Conservation (phyloP, 805 yeast genomes). For the Monosporozyma unispora region DNA sequence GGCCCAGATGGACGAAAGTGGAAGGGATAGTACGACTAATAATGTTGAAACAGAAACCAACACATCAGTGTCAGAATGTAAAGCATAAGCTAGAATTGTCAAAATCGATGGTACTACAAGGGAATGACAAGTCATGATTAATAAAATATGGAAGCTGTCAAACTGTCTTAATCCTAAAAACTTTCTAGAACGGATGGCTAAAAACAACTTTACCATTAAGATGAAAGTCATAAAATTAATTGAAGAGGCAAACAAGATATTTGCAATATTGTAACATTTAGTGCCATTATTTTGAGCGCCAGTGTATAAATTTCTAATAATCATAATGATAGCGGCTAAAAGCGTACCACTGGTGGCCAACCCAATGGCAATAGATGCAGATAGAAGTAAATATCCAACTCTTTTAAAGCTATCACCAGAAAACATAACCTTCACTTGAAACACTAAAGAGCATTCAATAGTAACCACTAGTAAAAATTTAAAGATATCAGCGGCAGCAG, state of each 20-base stretch:
- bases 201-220: conserved; percentile 51
- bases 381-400: conserved; percentile 34
- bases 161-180: conserved; percentile 74
- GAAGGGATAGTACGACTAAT: conserved; percentile 63
- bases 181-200: conserved; percentile 67
- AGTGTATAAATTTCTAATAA: conserved; percentile 32
- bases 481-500: conserved; percentile 55
- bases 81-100: conserved; percentile 46
- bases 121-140: conserved; percentile 77
- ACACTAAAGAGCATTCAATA: conserved; percentile 57
- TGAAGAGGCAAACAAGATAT: conserved; percentile 60
- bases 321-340: conserved; percentile 41
- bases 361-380: conserved; percentile 37
- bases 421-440: conserved; percentile 68
- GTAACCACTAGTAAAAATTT: conserved; percentile 50
- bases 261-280: conserved; percentile 44
- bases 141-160: conserved; percentile 68
- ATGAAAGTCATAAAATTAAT: conserved; percentile 53
- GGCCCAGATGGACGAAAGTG: conserved; percentile 87
- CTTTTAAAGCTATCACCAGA: conserved; percentile 42
- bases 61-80: conserved; percentile 30
- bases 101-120: conserved; percentile 69
- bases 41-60: conserved; percentile 48
- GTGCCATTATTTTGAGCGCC: conserved; percentile 17
- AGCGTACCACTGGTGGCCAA: conserved; percentile 51